These are phyloP conservation scores for Bipolaris gigantea DNA, from an alignment of 2,329 filamentous ascomycete genomes.

Conservation along the genomic window DNA sequence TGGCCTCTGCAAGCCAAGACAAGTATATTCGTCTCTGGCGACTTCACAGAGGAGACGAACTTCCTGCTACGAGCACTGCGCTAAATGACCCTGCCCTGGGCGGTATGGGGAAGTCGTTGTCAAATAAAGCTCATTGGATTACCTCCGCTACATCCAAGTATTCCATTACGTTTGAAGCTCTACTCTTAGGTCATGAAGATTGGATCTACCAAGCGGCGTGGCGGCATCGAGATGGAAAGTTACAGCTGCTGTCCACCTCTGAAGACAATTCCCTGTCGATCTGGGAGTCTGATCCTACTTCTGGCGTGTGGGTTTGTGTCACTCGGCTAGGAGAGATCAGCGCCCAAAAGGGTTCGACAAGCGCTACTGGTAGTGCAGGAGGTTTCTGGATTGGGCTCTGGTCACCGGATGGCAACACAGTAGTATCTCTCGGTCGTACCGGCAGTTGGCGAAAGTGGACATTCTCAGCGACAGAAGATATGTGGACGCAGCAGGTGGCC, in stretches of 20 bases:
- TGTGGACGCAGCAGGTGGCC: constrained; percentile 76
- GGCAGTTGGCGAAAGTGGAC: constrained; percentile 92
- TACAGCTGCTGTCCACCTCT: constrained; percentile 83
- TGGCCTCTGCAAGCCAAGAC: constrained; percentile 95
- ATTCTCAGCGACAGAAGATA: constrained; percentile 60
- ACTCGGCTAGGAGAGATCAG: constrained; percentile 91
- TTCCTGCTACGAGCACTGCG: constrained; percentile 60
- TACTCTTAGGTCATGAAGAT: constrained; percentile 93
- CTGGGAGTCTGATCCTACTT: constrained; percentile 82
- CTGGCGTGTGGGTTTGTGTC: constrained; percentile 87
- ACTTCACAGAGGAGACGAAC: constrained; percentile 69
- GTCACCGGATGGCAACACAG: constrained; percentile 73
- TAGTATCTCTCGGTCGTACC: constrained; percentile 84
- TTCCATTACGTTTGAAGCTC: constrained; percentile 87
- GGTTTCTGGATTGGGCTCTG: constrained; percentile 97
- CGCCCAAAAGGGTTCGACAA: constrained; percentile 91
- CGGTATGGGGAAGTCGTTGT: constrained; percentile 70
- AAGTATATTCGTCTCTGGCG: constrained; percentile 96
- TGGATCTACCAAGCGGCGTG: constrained; percentile 94
- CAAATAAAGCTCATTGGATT: constrained; percentile 86
- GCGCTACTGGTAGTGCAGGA: constrained; percentile 91
- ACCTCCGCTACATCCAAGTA: constrained; percentile 63
- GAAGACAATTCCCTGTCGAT: constrained; percentile 94
- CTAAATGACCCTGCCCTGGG: constrained; percentile 61
- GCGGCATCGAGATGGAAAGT: constrained; percentile 59